phyloP scores from a whole-genome alignment of 306 rosid genomes.

The Geum urbanum region DNA sequence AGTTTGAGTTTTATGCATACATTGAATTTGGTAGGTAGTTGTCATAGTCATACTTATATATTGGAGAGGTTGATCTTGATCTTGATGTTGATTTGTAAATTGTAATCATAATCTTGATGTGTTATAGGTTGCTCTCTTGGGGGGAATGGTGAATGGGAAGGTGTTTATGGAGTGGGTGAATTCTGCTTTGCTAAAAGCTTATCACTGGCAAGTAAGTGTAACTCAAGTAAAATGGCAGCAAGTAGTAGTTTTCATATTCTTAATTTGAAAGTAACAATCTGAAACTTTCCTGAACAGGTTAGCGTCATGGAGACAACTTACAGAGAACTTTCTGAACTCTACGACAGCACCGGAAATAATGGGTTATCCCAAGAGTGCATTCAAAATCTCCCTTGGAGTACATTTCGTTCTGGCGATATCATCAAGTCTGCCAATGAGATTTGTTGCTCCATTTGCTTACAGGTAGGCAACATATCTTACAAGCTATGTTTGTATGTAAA shows the following conservation, averaged over 20 bases:
- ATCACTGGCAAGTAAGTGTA: slow-evolving; percentile 37
- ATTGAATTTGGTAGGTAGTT: not conserved
- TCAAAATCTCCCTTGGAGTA: slow-evolving; percentile 29
- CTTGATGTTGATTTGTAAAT: too few species aligned
- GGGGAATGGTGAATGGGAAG: slow-evolving; percentile 39
- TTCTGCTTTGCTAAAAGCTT: slow-evolving; percentile 31
- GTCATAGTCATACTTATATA: not conserved
- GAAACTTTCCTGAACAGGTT: slow-evolving; percentile 25
- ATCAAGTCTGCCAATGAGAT: slow-evolving; percentile 17
- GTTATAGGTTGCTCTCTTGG: slow-evolving; percentile 35
- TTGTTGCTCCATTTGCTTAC: slow-evolving; percentile 51
- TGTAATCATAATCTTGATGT: not conserved
- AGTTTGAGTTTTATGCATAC: not conserved
- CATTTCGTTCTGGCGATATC: slow-evolving; percentile 14
- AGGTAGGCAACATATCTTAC: slow-evolving; percentile 24
- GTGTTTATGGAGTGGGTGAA: slow-evolving; percentile 38
- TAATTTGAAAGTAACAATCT: not conserved
- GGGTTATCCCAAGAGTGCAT: slow-evolving; percentile 37
- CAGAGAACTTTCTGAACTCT: slow-evolving; percentile 33
- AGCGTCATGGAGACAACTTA: slow-evolving; percentile 25
- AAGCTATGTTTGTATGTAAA: not conserved
- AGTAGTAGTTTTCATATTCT: not conserved
- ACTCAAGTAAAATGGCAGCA: not conserved
- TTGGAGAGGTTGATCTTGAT: not conserved
- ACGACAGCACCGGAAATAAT: slow-evolving; percentile 19